Evolutionary conservation across 2,329 filamentous ascomycete species (phyloP).

Genomic region (Epichloe glyceriae): DNA sequence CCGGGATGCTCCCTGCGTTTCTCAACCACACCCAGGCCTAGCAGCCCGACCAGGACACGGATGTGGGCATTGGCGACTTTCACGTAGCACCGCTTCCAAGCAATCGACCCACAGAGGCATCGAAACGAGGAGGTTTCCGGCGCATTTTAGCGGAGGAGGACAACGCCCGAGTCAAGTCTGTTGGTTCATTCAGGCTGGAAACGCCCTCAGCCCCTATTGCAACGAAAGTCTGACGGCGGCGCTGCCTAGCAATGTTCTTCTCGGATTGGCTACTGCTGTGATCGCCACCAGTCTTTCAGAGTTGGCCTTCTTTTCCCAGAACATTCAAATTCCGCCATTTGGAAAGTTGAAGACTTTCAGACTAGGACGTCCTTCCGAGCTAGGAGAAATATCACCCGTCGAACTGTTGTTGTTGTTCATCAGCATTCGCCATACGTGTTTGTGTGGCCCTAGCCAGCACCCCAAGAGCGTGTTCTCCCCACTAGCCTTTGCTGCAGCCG

Average conservation of each 20-base stretch:
- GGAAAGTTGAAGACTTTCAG: background rate
- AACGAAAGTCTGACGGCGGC: background rate
- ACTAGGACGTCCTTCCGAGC: too few species aligned
- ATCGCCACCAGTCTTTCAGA: background rate
- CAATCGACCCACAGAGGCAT: conserved; percentile 15
- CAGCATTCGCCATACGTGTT: background rate
- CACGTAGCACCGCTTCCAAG: conserved; percentile 22
- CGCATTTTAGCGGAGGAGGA: conserved; percentile 1
- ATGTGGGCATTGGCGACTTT: conserved; percentile 16
- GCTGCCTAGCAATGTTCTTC: background rate
- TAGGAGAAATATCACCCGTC: too few species aligned
- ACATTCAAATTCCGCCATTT: too few species aligned
- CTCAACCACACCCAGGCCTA: conserved; percentile 13
- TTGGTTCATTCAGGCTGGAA: background rate
- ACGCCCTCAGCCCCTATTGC: background rate
- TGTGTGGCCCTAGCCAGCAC: background rate
- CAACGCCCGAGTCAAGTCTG: background rate
- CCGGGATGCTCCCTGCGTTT: conserved; percentile 9
- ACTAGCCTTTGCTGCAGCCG: background rate
- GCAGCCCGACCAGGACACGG: conserved; percentile 7
- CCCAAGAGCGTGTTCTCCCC: background rate
- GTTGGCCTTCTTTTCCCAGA: background rate
- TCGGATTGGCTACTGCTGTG: background rate
- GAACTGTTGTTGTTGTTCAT: background rate
- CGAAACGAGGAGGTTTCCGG: conserved; percentile 3